Evolutionary conservation across 306 rosid genomes (phyloP), one percentile per base, ranked within the genome.

Genomic region (Vigna radiata): DNA sequence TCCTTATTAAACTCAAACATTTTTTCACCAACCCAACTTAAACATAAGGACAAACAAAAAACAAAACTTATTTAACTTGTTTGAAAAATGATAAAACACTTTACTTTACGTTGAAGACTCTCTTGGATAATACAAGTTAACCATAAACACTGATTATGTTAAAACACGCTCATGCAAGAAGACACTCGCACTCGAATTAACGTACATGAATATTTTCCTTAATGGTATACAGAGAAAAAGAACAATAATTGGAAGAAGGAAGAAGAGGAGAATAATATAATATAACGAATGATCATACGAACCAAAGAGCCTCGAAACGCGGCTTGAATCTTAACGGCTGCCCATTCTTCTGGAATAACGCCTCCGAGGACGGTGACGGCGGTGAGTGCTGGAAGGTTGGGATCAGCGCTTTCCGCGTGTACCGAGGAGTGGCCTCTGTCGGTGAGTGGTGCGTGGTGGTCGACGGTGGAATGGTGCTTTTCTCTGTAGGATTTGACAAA

Each of bases 231-330:
- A 12, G 4, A 23, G 8, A 44, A 43, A 43, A 43, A 39, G 44
- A 43, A 43, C 11, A 43, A 43, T 9, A 43, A 10, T 11, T 2
- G 10, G 48, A 43, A 43, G 15, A 11, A 3, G 48, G 21, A 43
- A 43, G 15, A 11, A 3, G 48, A 23, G 63, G 25, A 13, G n/a
- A 36, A 25, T 25, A 25, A 25, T 25, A 15, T 1, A 55, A 10
- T 6, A 47, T 59, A 82, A 31, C 16, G 18, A 69, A 29, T 12
- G 6, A 41, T 41, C 3, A 2, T 46, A 70, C 87, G 5, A 82
- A 93, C 98, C 98, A 93, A 77, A 49, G 88, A 88, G 81, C 97
- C 93, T 12, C 98, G 93, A 78, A 91, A 93, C 14, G 97, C 90
- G 48, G 97, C 52, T 66, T 66, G 71, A 66, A 66, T 66, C 71